A percentile compares a stretch with the other conserved stretches of the same genome.
These are phyloP conservation scores for Zygosaccharomyces pseudobailii DNA, from an alignment of 1,139 yeast genomes.

Conservation along the genomic window DNA sequence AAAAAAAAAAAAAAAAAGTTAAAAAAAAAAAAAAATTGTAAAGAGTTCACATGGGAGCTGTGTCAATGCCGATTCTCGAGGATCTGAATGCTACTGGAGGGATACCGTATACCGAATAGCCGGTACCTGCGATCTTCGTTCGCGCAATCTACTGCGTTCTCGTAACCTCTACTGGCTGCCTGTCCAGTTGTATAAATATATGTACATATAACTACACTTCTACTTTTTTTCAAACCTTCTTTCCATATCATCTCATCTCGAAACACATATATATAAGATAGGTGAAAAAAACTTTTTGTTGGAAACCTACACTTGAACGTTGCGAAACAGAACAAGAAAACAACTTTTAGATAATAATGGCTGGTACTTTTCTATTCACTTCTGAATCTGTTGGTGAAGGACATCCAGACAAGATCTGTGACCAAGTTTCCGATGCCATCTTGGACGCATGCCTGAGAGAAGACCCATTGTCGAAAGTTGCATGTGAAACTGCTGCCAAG, in stretches of 20 bases:
- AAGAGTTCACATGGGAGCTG: slow-evolving; percentile 1
- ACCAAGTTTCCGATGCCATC: slow-evolving; percentile 97
- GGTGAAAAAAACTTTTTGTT: slow-evolving; percentile 2
- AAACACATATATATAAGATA: background rate
- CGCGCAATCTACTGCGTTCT: no score
- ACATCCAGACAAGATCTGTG: slow-evolving; percentile 99
- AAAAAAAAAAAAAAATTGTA: background rate
- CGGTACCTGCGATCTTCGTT: background rate
- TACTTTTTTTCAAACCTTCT: background rate
- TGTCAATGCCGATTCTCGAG: background rate
- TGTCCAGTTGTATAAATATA: background rate
- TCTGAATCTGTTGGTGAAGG: slow-evolving; percentile 99
- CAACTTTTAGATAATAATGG: slow-evolving; percentile 25
- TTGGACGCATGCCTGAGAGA: slow-evolving; percentile 94
- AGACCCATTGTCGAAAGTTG: slow-evolving; percentile 97
- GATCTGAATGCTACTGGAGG: background rate
- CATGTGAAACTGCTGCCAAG: slow-evolving; percentile 98
- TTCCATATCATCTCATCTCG: background rate
- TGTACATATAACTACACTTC: background rate
- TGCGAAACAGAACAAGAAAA: background rate
- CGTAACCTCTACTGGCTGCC: background rate
- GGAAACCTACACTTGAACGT: background rate
- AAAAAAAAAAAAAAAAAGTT: background rate
- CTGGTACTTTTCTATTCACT: slow-evolving; percentile 67
- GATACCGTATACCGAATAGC: background rate